phyloP scores from a whole-genome alignment of 2,329 filamentous ascomycete genomes.

The Elsinoe batatas region DNA sequence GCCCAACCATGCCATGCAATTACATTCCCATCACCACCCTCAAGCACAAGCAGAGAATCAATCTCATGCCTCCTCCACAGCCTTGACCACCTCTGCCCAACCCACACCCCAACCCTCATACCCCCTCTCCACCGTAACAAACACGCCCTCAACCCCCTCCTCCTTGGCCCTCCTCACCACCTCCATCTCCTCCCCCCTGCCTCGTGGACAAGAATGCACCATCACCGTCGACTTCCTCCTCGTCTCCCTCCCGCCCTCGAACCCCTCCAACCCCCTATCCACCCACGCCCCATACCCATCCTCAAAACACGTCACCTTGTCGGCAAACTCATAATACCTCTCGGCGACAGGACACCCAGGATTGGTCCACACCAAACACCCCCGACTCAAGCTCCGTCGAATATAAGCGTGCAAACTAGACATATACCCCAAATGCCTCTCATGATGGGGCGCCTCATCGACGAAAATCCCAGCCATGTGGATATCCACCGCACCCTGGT shows the following conservation, averaged over 20 bases:
- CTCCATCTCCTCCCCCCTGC: neutral
- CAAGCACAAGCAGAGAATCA: too few species aligned
- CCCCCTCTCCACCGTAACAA: constrained; percentile 9
- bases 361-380: constrained; percentile 20
- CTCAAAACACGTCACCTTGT: constrained; percentile 21
- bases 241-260: constrained; percentile 11
- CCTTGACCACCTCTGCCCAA: neutral
- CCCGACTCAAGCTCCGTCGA: constrained; percentile 12
- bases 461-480: constrained; percentile 24
- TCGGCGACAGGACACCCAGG: constrained; percentile 17
- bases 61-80: constrained; percentile 4
- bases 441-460: constrained; percentile 22
- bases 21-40: neutral
- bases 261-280: constrained; percentile 14
- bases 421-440: constrained; percentile 18
- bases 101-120: constrained; percentile 12
- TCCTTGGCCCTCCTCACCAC: constrained; percentile 9
- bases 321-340: constrained; percentile 18
- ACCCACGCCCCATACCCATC: constrained; percentile 14
- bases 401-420: constrained; percentile 15
- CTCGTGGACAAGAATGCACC: constrained; percentile 16
- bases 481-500: constrained; percentile 17
- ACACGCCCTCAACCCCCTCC: constrained; percentile 9
- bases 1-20: neutral
- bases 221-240: constrained; percentile 18